These are phyloP conservation scores for Paramarasmius palmivorus DNA, from an alignment of 1,284 basidiomycete species.

Conservation along the genomic window DNA sequence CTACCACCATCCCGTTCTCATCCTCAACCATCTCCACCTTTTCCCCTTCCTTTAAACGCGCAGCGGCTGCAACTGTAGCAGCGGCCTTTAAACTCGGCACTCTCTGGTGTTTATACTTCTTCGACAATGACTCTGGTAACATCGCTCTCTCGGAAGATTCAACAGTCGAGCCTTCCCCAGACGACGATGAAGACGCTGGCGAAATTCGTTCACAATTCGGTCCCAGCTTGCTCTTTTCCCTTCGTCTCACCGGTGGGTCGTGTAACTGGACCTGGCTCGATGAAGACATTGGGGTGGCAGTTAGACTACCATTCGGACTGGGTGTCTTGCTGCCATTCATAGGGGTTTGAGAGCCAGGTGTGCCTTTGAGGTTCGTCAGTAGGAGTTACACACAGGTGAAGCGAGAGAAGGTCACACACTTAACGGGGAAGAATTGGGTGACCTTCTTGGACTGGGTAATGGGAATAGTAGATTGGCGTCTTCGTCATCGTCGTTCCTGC, in stretches of 20 bases:
- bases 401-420: background rate
- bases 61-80: no score
- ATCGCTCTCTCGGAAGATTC: no score
- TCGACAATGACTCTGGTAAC: no score
- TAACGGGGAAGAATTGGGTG: background rate
- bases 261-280: background rate
- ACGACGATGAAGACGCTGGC: no score
- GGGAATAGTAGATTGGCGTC: background rate
- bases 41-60: no score
- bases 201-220: no score
- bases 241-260: background rate
- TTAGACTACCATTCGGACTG: background rate
- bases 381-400: background rate
- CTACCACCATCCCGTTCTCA: no score
- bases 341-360: background rate
- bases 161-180: no score
- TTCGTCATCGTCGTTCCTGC: background rate
- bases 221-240: no score
- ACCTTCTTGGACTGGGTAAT: constrained; percentile 4
- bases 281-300: background rate
- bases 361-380: background rate
- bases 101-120: no score
- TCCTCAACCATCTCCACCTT: no score
- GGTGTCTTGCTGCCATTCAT: constrained; percentile 1
- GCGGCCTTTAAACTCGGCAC: no score